phyloP scores from a whole-genome alignment of 805 yeast species.

The Wickerhamiella musiphila region DNA sequence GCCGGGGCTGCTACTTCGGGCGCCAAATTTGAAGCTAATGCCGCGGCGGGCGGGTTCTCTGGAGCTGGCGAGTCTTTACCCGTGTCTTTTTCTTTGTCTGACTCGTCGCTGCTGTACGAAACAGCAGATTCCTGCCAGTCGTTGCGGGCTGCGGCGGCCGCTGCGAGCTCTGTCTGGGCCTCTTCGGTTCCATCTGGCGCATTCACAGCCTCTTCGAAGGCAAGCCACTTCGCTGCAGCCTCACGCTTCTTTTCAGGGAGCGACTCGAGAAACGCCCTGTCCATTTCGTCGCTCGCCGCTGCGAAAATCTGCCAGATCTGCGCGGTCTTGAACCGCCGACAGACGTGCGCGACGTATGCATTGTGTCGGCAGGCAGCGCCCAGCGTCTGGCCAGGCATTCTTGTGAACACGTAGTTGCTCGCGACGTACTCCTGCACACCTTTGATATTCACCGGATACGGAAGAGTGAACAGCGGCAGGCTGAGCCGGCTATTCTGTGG shows the following conservation, averaged over 20 bases:
- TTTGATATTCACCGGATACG: background rate
- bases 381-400: conserved; percentile 33
- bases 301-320: conserved; percentile 13
- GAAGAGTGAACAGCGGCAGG: conserved; percentile 1
- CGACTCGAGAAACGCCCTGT: conserved; percentile 5
- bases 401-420: conserved; percentile 9
- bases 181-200: background rate
- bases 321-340: conserved; percentile 4
- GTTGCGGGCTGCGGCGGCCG: background rate
- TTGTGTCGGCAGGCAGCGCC: conserved; percentile 41
- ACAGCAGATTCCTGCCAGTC: conserved; percentile 6
- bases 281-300: conserved; percentile 8
- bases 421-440: conserved; percentile 7
- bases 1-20: background rate
- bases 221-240: conserved; percentile 10
- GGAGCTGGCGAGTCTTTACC: background rate
- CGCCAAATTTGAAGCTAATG: background rate
- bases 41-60: no score
- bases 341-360: conserved; percentile 27
- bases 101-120: conserved; percentile 3
- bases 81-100: conserved; percentile 1
- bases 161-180: background rate
- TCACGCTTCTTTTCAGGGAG: conserved; percentile 3
- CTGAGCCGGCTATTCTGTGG: background rate
- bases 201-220: conserved; percentile 1